Conservation (phyloP, 768 basidiomycete species). For the Phanerodontia chrysosporium region DNA sequence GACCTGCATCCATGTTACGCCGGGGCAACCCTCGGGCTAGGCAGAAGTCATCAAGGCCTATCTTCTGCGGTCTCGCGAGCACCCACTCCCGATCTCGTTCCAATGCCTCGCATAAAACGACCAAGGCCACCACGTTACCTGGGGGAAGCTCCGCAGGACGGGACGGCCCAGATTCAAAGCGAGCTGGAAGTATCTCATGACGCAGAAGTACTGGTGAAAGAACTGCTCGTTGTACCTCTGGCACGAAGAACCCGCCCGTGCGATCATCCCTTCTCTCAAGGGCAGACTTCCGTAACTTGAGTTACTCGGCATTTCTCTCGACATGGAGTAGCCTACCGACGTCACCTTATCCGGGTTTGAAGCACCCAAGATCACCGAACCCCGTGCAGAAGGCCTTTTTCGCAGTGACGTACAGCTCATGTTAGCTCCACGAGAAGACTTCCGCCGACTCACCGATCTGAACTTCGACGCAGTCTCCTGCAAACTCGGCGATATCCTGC, state of each 20-base stretch:
- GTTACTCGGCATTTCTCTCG: neutral
- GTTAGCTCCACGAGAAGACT: neutral
- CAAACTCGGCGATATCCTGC: neutral
- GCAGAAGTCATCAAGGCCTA: neutral
- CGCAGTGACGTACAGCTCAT: neutral
- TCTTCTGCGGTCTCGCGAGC: neutral
- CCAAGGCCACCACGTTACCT: neutral
- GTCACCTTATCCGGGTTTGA: neutral
- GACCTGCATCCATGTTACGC: constrained; percentile 1
- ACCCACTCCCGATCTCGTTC: neutral
- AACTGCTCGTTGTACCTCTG: neutral
- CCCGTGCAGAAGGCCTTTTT: neutral
- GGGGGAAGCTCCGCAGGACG: neutral
- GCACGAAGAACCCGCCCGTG: neutral
- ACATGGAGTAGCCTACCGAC: neutral
- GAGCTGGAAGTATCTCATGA: neutral
- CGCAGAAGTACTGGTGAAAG: neutral
- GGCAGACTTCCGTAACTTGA: neutral
- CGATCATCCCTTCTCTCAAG: neutral
- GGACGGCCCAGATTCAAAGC: neutral
- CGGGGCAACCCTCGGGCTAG: neutral
- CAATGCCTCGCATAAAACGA: neutral
- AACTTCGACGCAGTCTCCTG: neutral
- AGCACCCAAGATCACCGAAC: neutral
- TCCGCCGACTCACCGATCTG: neutral